Percentiles rank a stretch among this genome's conserved stretches.
Conservation (phyloP, 257 asterid species). For the Solanum piurae region DNA sequence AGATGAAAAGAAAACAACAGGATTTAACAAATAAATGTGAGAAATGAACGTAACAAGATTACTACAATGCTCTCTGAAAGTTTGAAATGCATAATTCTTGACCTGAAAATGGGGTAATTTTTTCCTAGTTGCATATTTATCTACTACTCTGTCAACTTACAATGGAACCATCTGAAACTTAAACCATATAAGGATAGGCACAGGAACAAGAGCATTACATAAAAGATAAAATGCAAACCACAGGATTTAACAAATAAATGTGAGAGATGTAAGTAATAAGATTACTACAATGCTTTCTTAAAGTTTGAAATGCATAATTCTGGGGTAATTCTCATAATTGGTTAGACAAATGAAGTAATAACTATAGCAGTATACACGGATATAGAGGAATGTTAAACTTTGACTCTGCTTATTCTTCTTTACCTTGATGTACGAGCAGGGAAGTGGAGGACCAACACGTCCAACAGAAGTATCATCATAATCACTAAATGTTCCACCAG, state of each 20-base stretch:
- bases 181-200: not conserved
- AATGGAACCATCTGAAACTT: not conserved
- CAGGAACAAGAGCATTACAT: not conserved
- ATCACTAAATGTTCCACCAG: conserved; percentile 96
- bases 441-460: conserved; percentile 91
- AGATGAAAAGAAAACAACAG: not conserved
- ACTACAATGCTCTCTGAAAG: not conserved
- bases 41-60: not conserved
- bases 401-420: not conserved
- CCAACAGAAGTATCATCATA: conserved; percentile 95
- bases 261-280: not conserved
- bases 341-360: not conserved
- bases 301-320: not conserved
- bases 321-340: not conserved
- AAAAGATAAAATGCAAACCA: not conserved
- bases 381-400: not conserved
- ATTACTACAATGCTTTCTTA: not conserved
- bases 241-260: not conserved
- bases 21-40: not conserved
- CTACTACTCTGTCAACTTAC: not conserved
- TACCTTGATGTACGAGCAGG: conserved; percentile 91
- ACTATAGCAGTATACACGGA: not conserved
- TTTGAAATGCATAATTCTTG: not conserved
- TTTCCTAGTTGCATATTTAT: not conserved
- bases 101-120: not conserved